Conservation (phyloP, 179 eudicot genomes). For the Sideroxylon spinosum region DNA sequence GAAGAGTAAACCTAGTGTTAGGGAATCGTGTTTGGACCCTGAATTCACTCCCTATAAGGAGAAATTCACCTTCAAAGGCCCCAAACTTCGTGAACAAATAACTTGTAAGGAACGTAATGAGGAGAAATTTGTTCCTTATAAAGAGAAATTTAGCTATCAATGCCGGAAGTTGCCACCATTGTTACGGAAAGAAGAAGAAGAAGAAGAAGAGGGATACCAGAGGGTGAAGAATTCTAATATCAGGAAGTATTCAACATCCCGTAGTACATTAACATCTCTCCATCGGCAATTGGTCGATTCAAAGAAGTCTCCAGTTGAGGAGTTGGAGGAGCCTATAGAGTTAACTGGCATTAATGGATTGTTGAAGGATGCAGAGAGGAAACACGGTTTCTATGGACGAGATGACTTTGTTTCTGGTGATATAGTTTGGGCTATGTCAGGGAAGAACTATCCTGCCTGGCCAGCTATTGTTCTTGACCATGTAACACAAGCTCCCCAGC, state of each 20-base stretch:
- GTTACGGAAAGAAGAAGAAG: slow-evolving; percentile 38
- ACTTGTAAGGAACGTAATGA: slow-evolving; percentile 26
- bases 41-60: slow-evolving; percentile 33
- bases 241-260: slow-evolving; percentile 35
- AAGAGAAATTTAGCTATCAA: slow-evolving; percentile 31
- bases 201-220: slow-evolving; percentile 30
- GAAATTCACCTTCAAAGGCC: slow-evolving; percentile 28
- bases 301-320: slow-evolving; percentile 25
- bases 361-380: slow-evolving; percentile 22
- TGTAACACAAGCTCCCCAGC: slow-evolving; percentile 63
- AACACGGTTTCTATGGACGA: slow-evolving; percentile 25
- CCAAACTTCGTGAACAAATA: slow-evolving; percentile 23
- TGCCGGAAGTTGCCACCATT: slow-evolving; percentile 36
- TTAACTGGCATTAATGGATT: slow-evolving; percentile 26
- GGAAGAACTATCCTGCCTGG: slow-evolving; percentile 83
- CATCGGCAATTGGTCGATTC: slow-evolving; percentile 37
- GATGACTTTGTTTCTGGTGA: slow-evolving; percentile 67
- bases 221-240: slow-evolving; percentile 24
- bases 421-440: slow-evolving; percentile 86
- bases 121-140: slow-evolving; percentile 22
- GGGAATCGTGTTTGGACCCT: slow-evolving; percentile 29
- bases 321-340: slow-evolving; percentile 24
- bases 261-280: slow-evolving; percentile 27
- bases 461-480: slow-evolving; percentile 92
- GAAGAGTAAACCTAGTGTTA: slow-evolving; percentile 32